phyloP scores from a whole-genome alignment of 495 filamentous ascomycete genomes.

The Neurospora cerealis region DNA sequence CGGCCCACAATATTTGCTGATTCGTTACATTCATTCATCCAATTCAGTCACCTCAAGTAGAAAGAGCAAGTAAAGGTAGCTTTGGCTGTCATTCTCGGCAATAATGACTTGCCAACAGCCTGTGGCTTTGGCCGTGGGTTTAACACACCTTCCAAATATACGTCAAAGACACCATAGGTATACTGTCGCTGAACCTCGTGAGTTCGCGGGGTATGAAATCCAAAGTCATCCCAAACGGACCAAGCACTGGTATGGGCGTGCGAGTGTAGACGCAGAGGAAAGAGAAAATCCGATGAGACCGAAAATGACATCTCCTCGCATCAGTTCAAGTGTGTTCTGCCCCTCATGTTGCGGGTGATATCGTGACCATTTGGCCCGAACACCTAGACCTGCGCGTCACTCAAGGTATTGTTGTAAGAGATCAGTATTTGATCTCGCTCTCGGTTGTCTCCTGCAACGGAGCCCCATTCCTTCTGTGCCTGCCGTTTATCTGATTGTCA shows the following conservation, averaged over 20 bases:
- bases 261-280: neutral
- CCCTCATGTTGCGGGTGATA: neutral
- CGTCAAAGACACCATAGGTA: neutral
- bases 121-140: neutral
- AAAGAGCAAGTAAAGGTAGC: too few relatives aligned
- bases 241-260: neutral
- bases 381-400: neutral
- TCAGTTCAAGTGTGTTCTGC: neutral
- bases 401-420: neutral
- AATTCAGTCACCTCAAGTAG: neutral
- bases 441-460: neutral
- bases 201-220: neutral
- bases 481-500: neutral
- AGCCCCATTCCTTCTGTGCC: neutral
- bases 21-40: neutral
- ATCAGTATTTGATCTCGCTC: neutral
- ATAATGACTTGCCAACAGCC: neutral
- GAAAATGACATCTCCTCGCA: neutral
- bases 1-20: neutral
- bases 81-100: neutral
- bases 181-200: neutral
- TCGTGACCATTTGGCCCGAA: neutral
- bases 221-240: neutral
- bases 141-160: neutral
- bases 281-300: neutral